Evolutionary conservation across 352 stramenopile species (phyloP), one percentile per base, ranked within the genome.

Genomic region (Thraustochytrium sp.): DNA sequence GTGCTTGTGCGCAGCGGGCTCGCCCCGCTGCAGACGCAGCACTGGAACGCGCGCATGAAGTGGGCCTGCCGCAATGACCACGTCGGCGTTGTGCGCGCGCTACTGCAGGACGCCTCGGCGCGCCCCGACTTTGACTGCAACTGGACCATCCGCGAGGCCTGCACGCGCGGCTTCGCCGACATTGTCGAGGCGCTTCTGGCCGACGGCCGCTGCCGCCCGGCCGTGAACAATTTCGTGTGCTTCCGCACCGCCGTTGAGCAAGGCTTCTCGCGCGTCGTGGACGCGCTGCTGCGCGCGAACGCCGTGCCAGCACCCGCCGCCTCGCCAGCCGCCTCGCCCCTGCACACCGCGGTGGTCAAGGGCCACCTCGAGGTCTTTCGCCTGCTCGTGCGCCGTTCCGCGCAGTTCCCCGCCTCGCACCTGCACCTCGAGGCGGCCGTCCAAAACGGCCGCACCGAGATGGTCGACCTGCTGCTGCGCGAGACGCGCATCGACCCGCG

Each of bases 401-500:
- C 34, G 4, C 59, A 72, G 26, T 72, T 72, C 40, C 13, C 26
- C 40, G 59, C 46, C 9, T 21, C 9, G 21, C 40, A 21, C 9
- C 23, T 16, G 9, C 59, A 44, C 9, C 42, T 72, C 26, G 26
- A 44, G 8, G 13, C 59, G 16, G 59, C 59, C 21, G 59, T 72
- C 36, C 42, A 21, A 11, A 29, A 5, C 36, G n/a, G n/a, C 2
- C 59, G 59, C 13, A 55, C 40, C 11, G 59, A 72, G 16, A 72
- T 76, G 63, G 63, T 76, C 9, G 9, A 26, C 18, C 16, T 53
- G 23, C 63, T 76, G 9, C 29, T 76, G 18, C 16, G 56, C 13
- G 63, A 76, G 21, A 36, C n/a, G 42, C 63, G 63, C 40, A 36
- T 76, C 3, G 63, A 76, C 42, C 63, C 63, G 13, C 62, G n/a